Base-by-base conservation (phyloP, 129 eudicot species). In the Saposhnikovia divaricata region DNA sequence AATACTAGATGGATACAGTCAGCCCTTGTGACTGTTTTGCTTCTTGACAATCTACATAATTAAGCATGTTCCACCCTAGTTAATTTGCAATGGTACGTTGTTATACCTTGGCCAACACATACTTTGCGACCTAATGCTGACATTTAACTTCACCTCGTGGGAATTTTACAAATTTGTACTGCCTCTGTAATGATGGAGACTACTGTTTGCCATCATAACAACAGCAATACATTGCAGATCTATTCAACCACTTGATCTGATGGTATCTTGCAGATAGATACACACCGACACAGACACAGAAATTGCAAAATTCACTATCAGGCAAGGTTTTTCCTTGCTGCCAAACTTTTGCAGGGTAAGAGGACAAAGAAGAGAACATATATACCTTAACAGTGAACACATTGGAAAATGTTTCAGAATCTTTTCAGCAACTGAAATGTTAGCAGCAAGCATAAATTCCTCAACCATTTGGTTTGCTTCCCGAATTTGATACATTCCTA, bases 391-490 rank as follows among this genome's bases (percentile, higher is more conserved):
- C 9, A 95, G 79, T 46, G 98, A 90, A 77, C 92, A 89, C 46
- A 72, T 80, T 11, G 98, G 94, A 83, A 92, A 94, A 87, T 87
- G 92, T 72, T 90, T 86, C 80, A 94, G 89, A 79, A 94, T 92
- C 74, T 92, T 89, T 78, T 86, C 88, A 77, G 98, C 97, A 85
- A 94, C 98, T 25, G 98, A 86, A 81, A 94, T 85, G 78, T 95
- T 95, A 81, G 98, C 98, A 78, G 98, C 96, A 89, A 95, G 97
- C 98, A 95, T 95, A 87, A 92, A 95, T 90, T 95, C 98, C 85
- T 95, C 98, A 78, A 95, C 89, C 98, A 95, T 95, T 87, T 95
- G 98, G 82, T 95, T 95, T 43, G 97, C 97, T 84, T 95, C 98
- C 81, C 98, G 87, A 71, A 95, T 95, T 90, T 95, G 99, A 84